Base-by-base conservation (phyloP, 345 rosid genomes). In the Camelina hispida region DNA sequence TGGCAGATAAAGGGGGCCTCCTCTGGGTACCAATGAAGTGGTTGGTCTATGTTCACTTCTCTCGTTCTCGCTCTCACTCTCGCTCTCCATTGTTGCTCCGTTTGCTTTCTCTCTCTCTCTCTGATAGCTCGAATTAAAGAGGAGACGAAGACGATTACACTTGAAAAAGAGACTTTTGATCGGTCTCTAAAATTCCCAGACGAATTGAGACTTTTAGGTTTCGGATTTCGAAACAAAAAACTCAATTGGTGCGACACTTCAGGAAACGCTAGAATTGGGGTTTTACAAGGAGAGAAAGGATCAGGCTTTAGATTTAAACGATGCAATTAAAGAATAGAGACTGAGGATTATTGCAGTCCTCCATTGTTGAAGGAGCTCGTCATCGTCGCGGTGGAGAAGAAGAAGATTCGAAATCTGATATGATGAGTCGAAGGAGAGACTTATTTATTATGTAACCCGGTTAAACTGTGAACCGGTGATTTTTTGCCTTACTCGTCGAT, bases 1-100 rank as follows among this genome's bases (percentile, higher is more conserved):
- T 10, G 69, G 74, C 0, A 80, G 47, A 80, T 64, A 75, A 47
- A 80, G 66, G 0, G 83, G 83, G 1, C 82, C 82, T 64, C 83
- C 83, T 80, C 80, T 75, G 0, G 83, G 83, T 12, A 75, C 40
- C 5, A 76, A 56, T 43, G 63, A 59, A 34, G 77, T 66, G 20
- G 7, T 13, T 12, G 4, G 5, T 2, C 22, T 55, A 20, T 38
- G 37, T 56, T 69, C 80, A 35, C 13, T 25, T 0, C 53, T 77
- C 67, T 71, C 80, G 1, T 22, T 62, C 70, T 62, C 64, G 52
- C 35, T 42, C 50, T n/a, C 52, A 9, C 67, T 62, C 15, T 62
- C 37, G 12, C 35, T 52, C 71, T 67, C 69, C 69, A 65, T 65
- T 48, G 6, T 34, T 47, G 12, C n/a, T 35, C 1, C 34, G 40